phyloP scores from a whole-genome alignment of 257 asterid species.

The Galeopsis tetrahit region DNA sequence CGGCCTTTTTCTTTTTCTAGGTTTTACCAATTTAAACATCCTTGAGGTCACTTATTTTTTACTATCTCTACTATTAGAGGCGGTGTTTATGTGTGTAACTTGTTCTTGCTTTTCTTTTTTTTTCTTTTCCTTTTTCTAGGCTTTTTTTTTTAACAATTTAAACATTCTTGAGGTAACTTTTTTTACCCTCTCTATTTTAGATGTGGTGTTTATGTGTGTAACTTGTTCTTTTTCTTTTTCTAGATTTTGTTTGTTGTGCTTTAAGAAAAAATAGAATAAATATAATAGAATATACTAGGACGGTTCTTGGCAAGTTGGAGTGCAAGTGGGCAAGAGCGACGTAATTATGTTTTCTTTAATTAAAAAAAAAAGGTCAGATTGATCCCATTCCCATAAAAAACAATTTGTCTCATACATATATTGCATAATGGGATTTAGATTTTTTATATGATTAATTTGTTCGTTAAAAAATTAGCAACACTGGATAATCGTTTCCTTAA shows the following conservation, averaged over 20 bases:
- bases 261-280: not conserved
- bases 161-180: too few relatives aligned
- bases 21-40: not conserved
- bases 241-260: conserved; percentile 1
- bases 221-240: conserved; percentile 20
- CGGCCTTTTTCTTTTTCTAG: too few relatives aligned
- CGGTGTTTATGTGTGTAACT: conserved; percentile 34
- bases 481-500: too few relatives aligned
- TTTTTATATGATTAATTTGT: too few relatives aligned
- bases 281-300: conserved; percentile 15
- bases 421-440: too few relatives aligned
- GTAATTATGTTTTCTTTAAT: not conserved
- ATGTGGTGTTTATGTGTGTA: conserved; percentile 29
- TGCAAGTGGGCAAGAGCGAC: conserved; percentile 40
- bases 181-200: too few relatives aligned
- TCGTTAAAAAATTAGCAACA: too few relatives aligned
- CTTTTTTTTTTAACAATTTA: not conserved
- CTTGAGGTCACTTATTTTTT: not conserved
- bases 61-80: not conserved
- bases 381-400: too few relatives aligned
- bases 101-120: not conserved
- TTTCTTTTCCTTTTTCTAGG: not conserved
- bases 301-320: conserved; percentile 39
- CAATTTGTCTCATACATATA: too few relatives aligned
- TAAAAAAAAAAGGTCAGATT: too few relatives aligned